Evolutionary conservation across 345 rosid species (phyloP), one percentile per base, ranked within the genome.

Genomic region (Brassica juncea): DNA sequence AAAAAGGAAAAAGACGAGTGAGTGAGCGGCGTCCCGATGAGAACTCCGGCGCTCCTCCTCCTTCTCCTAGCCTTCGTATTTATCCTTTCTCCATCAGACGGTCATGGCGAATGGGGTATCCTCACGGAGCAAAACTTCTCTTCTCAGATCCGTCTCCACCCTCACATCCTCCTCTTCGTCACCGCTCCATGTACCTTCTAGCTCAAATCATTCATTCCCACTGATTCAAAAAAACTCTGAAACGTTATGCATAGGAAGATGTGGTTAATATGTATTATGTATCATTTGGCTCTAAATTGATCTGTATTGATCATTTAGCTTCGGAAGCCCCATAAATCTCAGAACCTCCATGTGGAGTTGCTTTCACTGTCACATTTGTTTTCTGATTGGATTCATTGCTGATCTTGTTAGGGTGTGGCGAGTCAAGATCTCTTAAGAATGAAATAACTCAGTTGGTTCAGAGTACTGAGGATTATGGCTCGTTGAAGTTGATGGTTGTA

Each of bases 361-460:
- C 27, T 70, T 28, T 42, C 52, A 64, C 0, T 57, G 49, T 65
- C 69, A 47, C 7, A 12, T 52, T 21, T 74, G 15, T 54, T 69
- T 66, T 58, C 44, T 60, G 44, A 66, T 44, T 72, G 73, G 61
- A 42, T 37, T 30, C 1, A 25, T 30, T 63, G 72, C 55, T 44
- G 42, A 68, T 66, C 34, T 67, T 16, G 15, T 83, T 34, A 94
- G 98, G 99, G 99, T 92, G 89, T 35, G 99, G 99, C 1, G 98
- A 90, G 84, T 87, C 96, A 58, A 87, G 96, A 73, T 82, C 96
- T 2, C 86, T 94, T 6, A 90, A 84, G 91, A 87, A 80, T 77
- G 91, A 89, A 75, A 64, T 94, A 21, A 66, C 88, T 62, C 71
- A 78, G 21, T 19, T 83, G 71, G 87, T 84, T 59, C 81, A 73